These are phyloP conservation scores for Pyrenopolyporus hunteri DNA, from an alignment of 495 filamentous ascomycete species.

Conservation along the genomic window DNA sequence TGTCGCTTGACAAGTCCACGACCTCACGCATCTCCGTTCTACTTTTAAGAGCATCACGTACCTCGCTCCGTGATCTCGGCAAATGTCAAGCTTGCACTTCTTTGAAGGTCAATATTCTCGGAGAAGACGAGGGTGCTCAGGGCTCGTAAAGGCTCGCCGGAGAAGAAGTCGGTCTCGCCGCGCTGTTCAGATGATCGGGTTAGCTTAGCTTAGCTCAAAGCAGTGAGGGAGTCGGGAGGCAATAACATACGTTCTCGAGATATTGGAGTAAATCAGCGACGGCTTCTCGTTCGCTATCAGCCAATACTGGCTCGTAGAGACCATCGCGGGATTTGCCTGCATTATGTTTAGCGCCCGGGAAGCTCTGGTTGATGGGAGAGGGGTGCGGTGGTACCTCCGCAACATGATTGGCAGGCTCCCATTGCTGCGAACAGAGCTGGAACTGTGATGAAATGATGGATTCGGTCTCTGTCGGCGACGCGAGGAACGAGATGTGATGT, in stretches of 20 bases:
- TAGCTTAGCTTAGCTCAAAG: slow-evolving; percentile 16
- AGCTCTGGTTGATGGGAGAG: slow-evolving; percentile 9
- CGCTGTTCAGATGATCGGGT: slow-evolving; percentile 66
- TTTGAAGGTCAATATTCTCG: slow-evolving; percentile 97
- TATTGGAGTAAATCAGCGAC: slow-evolving; percentile 95
- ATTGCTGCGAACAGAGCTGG: slow-evolving; percentile 40
- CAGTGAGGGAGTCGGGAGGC: slow-evolving; percentile 29
- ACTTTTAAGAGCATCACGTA: slow-evolving; percentile 51
- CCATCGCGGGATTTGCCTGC: slow-evolving; percentile 87
- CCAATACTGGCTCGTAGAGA: slow-evolving; percentile 92
- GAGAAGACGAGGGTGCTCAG: slow-evolving; percentile 96
- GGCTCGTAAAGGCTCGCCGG: slow-evolving; percentile 92
- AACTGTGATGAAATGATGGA: slow-evolving; percentile 35
- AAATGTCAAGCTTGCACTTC: slow-evolving; percentile 97
- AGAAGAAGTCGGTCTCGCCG: slow-evolving; percentile 96
- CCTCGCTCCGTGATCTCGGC: slow-evolving; percentile 98
- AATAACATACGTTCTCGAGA: slow-evolving; percentile 82
- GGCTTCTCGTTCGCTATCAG: slow-evolving; percentile 95
- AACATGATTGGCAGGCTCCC: slow-evolving; percentile 59
- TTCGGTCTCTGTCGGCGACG: slow-evolving; percentile 12
- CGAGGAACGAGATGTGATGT: slow-evolving; percentile 3
- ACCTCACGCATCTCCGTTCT: neutral
- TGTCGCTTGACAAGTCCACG: neutral
- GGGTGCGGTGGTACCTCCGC: slow-evolving; percentile 50
- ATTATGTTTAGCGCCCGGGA: slow-evolving; percentile 30